A percentile compares a stretch with the other conserved stretches of the same genome.
phyloP scores from a whole-genome alignment of 1,284 basidiomycete species.

The Mycena citricolor region DNA sequence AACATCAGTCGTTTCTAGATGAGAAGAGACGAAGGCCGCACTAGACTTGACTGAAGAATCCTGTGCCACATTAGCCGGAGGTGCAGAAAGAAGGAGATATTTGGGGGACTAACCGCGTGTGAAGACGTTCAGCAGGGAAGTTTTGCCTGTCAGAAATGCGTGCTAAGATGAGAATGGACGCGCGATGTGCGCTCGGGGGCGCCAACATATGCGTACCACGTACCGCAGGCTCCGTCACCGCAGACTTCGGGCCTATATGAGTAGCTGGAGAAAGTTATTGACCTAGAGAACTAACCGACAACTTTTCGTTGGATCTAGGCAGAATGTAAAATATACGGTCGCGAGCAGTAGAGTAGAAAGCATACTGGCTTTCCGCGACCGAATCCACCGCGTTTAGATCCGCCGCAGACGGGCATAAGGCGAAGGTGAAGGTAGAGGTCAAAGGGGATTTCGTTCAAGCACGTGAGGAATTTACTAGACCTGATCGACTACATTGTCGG shows the following conservation, averaged over 20 bases:
- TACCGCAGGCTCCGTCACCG: conserved; percentile 92
- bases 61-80: conserved; percentile 9
- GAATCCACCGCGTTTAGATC: conserved; percentile 14
- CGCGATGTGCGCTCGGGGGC: conserved; percentile 20
- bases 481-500: too few relatives aligned
- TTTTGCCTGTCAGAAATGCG: conserved; percentile 55
- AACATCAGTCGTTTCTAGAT: neutral
- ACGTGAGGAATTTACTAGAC: too few relatives aligned
- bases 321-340: neutral
- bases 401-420: conserved; percentile 18
- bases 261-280: neutral
- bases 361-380: conserved; percentile 22
- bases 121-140: conserved; percentile 81
- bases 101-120: conserved; percentile 52
- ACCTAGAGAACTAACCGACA: conserved; percentile 17
- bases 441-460: too few relatives aligned
- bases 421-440: neutral
- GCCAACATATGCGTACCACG: conserved; percentile 26
- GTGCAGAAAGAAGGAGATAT: neutral
- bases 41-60: conserved; percentile 86
- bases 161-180: conserved; percentile 25
- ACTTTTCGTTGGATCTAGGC: conserved; percentile 23
- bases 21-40: conserved; percentile 40
- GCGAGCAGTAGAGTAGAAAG: neutral
- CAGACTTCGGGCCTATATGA: conserved; percentile 48